Evolutionary conservation across 768 basidiomycete genomes (phyloP), one percentile per base, ranked within the genome.

Genomic region (Boletus eberwhitei): DNA sequence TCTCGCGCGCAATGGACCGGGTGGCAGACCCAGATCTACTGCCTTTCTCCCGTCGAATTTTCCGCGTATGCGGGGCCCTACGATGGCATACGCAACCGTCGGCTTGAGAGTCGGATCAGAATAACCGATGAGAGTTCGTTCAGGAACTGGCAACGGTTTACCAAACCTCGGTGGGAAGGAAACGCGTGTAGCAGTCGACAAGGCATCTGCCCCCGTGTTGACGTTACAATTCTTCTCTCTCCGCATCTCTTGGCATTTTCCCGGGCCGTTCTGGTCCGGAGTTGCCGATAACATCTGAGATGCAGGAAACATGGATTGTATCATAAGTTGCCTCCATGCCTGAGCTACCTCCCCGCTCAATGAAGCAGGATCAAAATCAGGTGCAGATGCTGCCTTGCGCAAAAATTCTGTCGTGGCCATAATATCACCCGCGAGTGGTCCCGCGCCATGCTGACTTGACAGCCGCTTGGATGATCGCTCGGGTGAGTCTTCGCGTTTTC

Each of bases 11-110:
- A 82, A 53, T 6, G 78, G 79, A 0, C 90, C 88, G 2, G 66
- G 64, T 4, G 80, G 79, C 2, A 98, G 72, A 6, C 87, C 85
- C 2, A 93, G 75, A 41, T 74, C 79, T 9, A 75, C 63, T 0
- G 93, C 90, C 58, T 81, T 84, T 57, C 73, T 68, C 0, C 70
- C 84, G 56, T 93, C 79, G 64, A 98, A 96, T 68, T 89, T 91
- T 9, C 82, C 82, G 1, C 82, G 80, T 38, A 76, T 69, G 14
- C 74, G 75, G 4, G 82, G 82, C 0, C 82, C 82, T 39, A 81
- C 72, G 40, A 83, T 52, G 16, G 82, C 68, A 61, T 83, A 84
- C 4, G 76, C 79, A 34, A 82, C 57, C 0, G 79, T 75, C 4
- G 76, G 70, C 42, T 71, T 68, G n/a, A 62, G 40, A 5, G 14